These are phyloP conservation scores for Planoprotostelium fungivorum DNA, from an alignment of 78 protist genomes.

Conservation along the genomic window DNA sequence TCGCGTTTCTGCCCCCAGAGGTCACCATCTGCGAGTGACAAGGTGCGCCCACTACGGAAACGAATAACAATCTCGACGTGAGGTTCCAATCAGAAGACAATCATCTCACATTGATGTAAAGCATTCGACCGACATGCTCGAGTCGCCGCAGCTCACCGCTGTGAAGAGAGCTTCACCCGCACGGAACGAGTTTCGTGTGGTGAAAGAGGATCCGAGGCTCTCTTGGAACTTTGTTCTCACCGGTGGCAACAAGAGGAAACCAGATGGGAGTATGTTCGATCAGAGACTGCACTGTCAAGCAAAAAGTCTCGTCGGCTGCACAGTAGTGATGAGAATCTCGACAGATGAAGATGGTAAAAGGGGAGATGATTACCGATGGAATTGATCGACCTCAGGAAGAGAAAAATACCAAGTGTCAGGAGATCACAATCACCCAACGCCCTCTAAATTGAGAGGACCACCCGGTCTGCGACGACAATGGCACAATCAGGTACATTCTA, in stretches of 20 bases:
- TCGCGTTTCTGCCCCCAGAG: no score
- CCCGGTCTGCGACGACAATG: neutral
- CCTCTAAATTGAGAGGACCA: neutral
- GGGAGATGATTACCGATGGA: neutral
- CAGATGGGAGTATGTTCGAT: neutral
- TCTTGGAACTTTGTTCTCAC: neutral
- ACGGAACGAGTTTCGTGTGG: neutral
- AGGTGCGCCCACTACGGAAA: no score
- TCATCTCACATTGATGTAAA: no score
- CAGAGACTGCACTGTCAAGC: neutral
- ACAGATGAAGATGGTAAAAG: neutral
- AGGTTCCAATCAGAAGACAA: no score
- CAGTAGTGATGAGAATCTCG: neutral
- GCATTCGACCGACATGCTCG: no score
- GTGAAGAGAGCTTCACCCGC: no score
- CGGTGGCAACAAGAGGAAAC: neutral
- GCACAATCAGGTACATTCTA: neutral
- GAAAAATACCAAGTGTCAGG: neutral
- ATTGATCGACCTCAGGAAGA: neutral
- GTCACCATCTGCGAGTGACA: no score
- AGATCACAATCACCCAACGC: neutral
- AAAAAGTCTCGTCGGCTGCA: neutral
- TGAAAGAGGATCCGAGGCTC: neutral
- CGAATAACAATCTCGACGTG: no score
- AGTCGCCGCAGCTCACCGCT: no score